phyloP scores from a whole-genome alignment of 257 asterid genomes.

The Orobanche coerulescens region DNA sequence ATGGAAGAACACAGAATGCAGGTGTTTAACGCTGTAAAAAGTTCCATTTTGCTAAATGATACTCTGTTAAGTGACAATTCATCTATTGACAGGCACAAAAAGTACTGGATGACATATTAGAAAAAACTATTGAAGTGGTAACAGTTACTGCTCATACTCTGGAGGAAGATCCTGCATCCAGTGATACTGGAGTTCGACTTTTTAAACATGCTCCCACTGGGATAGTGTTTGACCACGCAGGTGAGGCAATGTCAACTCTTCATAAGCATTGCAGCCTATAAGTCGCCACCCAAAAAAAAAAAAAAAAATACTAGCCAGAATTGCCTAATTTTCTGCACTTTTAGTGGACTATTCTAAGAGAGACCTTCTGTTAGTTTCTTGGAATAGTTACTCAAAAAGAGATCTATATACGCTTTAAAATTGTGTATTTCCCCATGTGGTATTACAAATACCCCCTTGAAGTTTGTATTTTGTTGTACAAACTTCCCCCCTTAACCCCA shows the following conservation, averaged over 20 bases:
- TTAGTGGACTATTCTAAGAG: not conserved
- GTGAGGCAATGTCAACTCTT: conserved; percentile 27
- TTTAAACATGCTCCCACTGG: conserved; percentile 72
- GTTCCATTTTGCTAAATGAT: not conserved
- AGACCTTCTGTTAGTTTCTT: not conserved
- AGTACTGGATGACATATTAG: conserved; percentile 48
- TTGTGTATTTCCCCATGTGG: not conserved
- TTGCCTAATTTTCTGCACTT: not conserved
- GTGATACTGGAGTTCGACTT: conserved; percentile 64
- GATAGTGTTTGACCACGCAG: conserved; percentile 51
- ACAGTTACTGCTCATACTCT: conserved; percentile 18
- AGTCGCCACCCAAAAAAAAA: no score
- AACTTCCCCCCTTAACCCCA: no score
- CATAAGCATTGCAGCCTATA: not conserved
- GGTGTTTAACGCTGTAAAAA: not conserved
- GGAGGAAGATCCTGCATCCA: conserved; percentile 29
- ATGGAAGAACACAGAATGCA: not conserved
- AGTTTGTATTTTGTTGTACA: no score
- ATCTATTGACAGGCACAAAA: conserved; percentile 51
- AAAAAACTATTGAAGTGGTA: conserved; percentile 50
- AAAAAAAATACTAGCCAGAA: not conserved
- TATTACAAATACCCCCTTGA: no score
- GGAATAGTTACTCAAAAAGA: not conserved
- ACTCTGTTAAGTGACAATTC: not conserved
- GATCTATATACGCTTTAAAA: no score